phyloP scores from a whole-genome alignment of 306 rosid genomes.

The Castanea crenata region DNA sequence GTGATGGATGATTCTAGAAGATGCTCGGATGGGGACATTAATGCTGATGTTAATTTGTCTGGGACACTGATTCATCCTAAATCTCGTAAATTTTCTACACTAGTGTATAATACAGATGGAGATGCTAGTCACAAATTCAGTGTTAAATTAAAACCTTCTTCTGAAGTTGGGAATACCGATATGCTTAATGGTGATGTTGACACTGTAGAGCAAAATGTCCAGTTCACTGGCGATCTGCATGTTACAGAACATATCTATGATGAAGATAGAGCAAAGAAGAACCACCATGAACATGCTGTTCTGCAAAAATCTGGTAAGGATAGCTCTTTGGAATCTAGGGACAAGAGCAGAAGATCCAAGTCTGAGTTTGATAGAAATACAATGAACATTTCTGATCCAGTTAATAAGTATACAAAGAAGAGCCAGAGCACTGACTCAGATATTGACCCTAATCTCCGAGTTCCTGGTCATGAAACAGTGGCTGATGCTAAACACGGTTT shows the following conservation, averaged over 20 bases:
- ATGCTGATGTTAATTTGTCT: conserved; percentile 18
- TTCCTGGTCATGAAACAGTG: conserved; percentile 27
- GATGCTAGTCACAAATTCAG: conserved; percentile 36
- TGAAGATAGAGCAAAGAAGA: conserved; percentile 33
- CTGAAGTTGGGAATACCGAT: conserved; percentile 35
- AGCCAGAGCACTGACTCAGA: conserved; percentile 33
- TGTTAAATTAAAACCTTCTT: conserved; percentile 30
- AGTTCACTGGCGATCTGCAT: conserved; percentile 26
- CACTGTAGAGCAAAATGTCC: conserved; percentile 29
- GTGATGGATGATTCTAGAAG: conserved; percentile 26
- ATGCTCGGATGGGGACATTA: conserved; percentile 30
- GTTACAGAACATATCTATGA: conserved; percentile 8
- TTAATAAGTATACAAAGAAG: conserved; percentile 41
- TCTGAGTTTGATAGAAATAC: conserved; percentile 37
- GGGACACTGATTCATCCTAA: conserved; percentile 28
- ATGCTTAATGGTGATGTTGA: conserved; percentile 25
- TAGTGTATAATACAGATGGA: conserved; percentile 23
- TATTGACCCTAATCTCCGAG: conserved; percentile 33
- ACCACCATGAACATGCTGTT: conserved; percentile 28
- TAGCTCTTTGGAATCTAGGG: conserved; percentile 33
- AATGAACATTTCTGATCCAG: conserved; percentile 39
- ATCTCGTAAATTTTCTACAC: conserved; percentile 36
- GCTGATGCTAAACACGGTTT: conserved; percentile 28
- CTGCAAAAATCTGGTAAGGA: conserved; percentile 40
- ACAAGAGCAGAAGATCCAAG: conserved; percentile 32